Evolutionary conservation across 2,329 filamentous ascomycete species (phyloP).

Genomic region (Lasiodiplodia theobromae): DNA sequence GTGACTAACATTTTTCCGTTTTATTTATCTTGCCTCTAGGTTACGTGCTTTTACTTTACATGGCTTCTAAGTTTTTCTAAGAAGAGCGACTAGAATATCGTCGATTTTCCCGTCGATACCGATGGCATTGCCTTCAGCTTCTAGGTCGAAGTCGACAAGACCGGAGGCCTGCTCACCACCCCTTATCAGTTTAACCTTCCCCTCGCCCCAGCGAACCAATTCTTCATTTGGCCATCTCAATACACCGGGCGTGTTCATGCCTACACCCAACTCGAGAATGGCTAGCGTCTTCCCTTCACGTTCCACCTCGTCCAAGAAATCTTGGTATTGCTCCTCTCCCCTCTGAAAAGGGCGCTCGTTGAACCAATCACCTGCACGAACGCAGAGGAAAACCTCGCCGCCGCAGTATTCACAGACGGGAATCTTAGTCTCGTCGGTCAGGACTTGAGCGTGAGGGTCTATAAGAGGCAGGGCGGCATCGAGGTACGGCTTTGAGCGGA

Average conservation of each 20-base stretch:
- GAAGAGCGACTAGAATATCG: background rate
- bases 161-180: slow-evolving; percentile 30
- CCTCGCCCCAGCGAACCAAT: slow-evolving; percentile 32
- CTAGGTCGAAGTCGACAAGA: slow-evolving; percentile 12
- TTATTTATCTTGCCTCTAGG: too few relatives aligned
- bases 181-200: slow-evolving; percentile 35
- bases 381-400: slow-evolving; percentile 40
- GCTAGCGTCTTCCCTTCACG: slow-evolving; percentile 33
- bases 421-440: slow-evolving; percentile 35
- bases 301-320: slow-evolving; percentile 32
- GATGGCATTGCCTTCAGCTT: slow-evolving; percentile 2
- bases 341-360: slow-evolving; percentile 38
- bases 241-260: slow-evolving; percentile 38
- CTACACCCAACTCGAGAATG: slow-evolving; percentile 36
- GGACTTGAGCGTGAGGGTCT: slow-evolving; percentile 35
- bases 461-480: slow-evolving; percentile 36
- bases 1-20: too few relatives aligned
- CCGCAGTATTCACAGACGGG: slow-evolving; percentile 39
- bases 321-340: slow-evolving; percentile 35
- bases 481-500: slow-evolving; percentile 34
- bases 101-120: slow-evolving; percentile 3
- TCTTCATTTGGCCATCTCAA: slow-evolving; percentile 38
- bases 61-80: background rate
- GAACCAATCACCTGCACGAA: slow-evolving; percentile 40
- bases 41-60: background rate